These are phyloP conservation scores for Ajuga chamaepitys DNA, from an alignment of 257 asterid species.

Conservation along the genomic window DNA sequence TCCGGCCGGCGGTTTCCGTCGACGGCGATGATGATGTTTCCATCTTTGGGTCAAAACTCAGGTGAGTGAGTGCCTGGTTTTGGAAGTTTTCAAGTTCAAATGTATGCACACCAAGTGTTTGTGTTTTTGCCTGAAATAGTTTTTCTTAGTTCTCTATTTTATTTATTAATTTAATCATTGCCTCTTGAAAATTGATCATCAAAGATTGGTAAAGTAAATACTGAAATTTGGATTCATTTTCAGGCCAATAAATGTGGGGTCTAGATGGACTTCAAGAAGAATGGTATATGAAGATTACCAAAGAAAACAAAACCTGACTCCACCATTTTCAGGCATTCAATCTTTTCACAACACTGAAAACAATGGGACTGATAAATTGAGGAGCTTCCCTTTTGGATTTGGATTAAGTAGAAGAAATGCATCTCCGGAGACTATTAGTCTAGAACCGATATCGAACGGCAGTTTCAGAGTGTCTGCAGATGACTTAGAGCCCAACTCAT, in stretches of 20 bases:
- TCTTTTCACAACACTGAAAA: conserved; percentile 20
- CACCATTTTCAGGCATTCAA: conserved; percentile 26
- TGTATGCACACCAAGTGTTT: neutral
- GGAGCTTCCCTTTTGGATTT: conserved; percentile 33
- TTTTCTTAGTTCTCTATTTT: neutral
- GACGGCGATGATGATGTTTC: conserved; percentile 41
- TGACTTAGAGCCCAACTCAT: conserved; percentile 40
- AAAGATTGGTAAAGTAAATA: neutral
- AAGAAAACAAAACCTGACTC: conserved; percentile 19
- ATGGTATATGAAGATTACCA: conserved; percentile 24
- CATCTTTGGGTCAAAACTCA: conserved; percentile 51
- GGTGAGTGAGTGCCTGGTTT: conserved; percentile 25
- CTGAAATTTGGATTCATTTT: conserved; percentile 5
- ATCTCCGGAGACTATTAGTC: conserved; percentile 58
- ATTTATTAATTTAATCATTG: no score
- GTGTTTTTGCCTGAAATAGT: conserved; percentile 1
- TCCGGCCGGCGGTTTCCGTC: conserved; percentile 35
- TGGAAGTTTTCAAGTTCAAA: neutral
- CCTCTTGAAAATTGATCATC: neutral
- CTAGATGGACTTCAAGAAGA: conserved; percentile 35
- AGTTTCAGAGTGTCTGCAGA: conserved; percentile 41
- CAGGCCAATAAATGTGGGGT: conserved; percentile 61
- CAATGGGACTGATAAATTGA: conserved; percentile 20
- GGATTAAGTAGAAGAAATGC: conserved; percentile 43
- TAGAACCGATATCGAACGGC: conserved; percentile 38